These are phyloP conservation scores for Saccharomycopsis fibuligera DNA, from an alignment of 805 yeast genomes.

Conservation along the genomic window DNA sequence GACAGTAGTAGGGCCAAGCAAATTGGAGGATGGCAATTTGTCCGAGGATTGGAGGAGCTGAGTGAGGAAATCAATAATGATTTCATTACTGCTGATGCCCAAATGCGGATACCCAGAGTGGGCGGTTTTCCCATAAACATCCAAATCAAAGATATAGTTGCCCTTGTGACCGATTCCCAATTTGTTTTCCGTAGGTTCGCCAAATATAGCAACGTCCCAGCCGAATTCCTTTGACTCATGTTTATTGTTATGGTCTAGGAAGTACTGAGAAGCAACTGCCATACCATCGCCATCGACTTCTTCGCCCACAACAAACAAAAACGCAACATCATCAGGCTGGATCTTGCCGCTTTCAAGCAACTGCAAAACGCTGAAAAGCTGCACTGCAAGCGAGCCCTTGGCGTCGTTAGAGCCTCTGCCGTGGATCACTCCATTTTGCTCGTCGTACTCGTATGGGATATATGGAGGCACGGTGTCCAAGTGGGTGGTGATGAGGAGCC, in stretches of 20 bases:
- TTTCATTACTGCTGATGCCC: slow-evolving; percentile 57
- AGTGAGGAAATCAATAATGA: slow-evolving; percentile 44
- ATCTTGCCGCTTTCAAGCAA: slow-evolving; percentile 32
- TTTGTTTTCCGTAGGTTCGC: slow-evolving; percentile 69
- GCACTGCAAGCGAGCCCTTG: slow-evolving; percentile 64
- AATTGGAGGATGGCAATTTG: slow-evolving; percentile 43
- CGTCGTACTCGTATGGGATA: slow-evolving; percentile 34
- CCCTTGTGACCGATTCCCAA: slow-evolving; percentile 71
- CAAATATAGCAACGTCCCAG: slow-evolving; percentile 51
- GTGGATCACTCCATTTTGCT: slow-evolving; percentile 31
- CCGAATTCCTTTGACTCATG: slow-evolving; percentile 21
- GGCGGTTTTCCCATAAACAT: slow-evolving; percentile 49
- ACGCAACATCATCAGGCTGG: slow-evolving; percentile 43
- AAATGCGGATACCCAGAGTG: slow-evolving; percentile 69
- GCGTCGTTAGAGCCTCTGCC: slow-evolving; percentile 71
- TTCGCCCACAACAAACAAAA: slow-evolving; percentile 66
- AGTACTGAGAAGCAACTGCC: slow-evolving; percentile 35
- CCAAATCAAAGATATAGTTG: slow-evolving; percentile 35
- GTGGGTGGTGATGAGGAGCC: slow-evolving; percentile 41
- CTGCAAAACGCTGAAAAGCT: slow-evolving; percentile 47
- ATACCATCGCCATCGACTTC: slow-evolving; percentile 65
- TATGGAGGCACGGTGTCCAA: slow-evolving; percentile 53
- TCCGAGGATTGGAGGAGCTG: slow-evolving; percentile 30
- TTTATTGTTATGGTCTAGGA: slow-evolving; percentile 24
- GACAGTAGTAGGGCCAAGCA: slow-evolving; percentile 55